Evolutionary conservation across 306 rosid genomes (phyloP), one percentile per base, ranked within the genome.

Genomic region (Rosa rugosa): DNA sequence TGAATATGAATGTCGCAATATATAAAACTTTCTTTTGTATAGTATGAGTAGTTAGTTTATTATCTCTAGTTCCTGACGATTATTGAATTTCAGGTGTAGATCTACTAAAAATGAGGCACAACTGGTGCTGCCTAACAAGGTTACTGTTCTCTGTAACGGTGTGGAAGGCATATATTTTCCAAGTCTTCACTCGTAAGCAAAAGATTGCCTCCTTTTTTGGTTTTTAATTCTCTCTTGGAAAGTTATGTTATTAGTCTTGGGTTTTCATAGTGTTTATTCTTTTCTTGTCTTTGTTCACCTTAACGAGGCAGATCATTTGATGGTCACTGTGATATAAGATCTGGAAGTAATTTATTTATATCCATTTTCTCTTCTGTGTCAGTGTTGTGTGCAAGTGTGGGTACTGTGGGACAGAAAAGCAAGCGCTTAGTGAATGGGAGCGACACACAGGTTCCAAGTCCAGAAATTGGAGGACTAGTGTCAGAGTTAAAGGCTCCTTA

Each of bases 301-400:
- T 27, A 45, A 5, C 34, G 40, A 34, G 73, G 46, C 36, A 77
- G 51, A 18, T 54, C 57, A 77, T 27, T 20, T 46, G 46, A 36
- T 23, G 40, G 56, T 46, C 62, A 12, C 40, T 42, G 45, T 73
- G 38, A 47, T 38, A 18, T 20, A 38, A 54, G 31, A 20, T 53
- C 18, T 71, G 54, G 16, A 50, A 40, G 50, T 77, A 22, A 79
- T 83, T 75, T 18, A 27, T 60, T 25, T 3, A 27, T 60, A 10
- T 76, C 9, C 59, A 22, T 80, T 63, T 75, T 70, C 80, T 78
- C 50, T 80, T 75, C 75, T 85, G 60, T 82, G 81, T 67, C 91
- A 93, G 99, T 85, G 99, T 96, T 82, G 92, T 93, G 69, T 96
- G 99, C 93, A 90, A 93, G 79, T 96, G 99, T 82, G 96, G 94